Evolutionary conservation across 768 basidiomycete species (phyloP).

Genomic region (Xerocomellus intermedius): DNA sequence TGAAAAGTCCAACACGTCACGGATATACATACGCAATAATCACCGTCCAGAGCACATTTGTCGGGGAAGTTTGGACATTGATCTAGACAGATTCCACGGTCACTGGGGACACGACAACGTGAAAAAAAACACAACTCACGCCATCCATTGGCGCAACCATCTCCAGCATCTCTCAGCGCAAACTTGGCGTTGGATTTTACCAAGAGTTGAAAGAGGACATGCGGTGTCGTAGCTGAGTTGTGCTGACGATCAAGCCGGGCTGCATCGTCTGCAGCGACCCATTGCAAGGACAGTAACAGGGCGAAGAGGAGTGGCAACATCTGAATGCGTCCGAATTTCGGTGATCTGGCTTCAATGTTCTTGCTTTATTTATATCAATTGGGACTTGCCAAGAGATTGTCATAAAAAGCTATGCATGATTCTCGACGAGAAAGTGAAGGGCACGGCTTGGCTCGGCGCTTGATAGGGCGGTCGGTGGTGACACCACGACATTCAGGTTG

Average conservation of each 20-base stretch:
- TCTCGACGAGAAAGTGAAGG: no score
- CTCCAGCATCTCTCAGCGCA: conserved; percentile 1
- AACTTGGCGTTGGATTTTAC: conserved; percentile 5
- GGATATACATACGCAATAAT: conserved; percentile 17
- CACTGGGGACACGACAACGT: not conserved
- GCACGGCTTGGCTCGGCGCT: not conserved
- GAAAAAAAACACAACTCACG: conserved; percentile 8
- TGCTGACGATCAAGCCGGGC: conserved; percentile 1
- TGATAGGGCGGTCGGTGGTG: not conserved
- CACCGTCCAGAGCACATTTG: conserved; percentile 17
- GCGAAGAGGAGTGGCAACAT: conserved; percentile 15
- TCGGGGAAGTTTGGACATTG: conserved; percentile 18
- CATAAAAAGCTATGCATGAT: not conserved
- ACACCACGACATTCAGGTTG: not conserved
- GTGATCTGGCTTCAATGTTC: not conserved
- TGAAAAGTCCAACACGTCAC: no score
- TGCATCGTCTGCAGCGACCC: conserved; percentile 1
- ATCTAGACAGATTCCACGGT: conserved; percentile 4
- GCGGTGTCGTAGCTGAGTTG: not conserved
- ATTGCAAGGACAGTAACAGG: conserved; percentile 8
- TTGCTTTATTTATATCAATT: conserved; percentile 1
- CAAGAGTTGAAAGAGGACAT: conserved; percentile 14
- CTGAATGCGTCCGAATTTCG: not conserved
- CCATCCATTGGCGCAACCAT: conserved; percentile 11
- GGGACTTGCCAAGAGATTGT: not conserved